Evolutionary conservation across 441 rosid genomes (phyloP).

Genomic region (Raphanus hybrid): DNA sequence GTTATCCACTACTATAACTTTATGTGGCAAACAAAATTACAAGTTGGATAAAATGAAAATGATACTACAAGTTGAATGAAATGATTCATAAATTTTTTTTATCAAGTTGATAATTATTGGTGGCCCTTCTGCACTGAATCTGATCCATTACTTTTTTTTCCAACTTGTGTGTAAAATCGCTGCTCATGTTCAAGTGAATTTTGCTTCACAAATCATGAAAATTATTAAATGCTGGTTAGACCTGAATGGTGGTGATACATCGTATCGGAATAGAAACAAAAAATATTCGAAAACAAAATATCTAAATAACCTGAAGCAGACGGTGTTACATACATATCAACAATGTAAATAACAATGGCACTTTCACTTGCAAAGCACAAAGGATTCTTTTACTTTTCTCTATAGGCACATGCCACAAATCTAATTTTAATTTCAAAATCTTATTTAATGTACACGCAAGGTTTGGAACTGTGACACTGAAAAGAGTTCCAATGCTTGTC

Average conservation of each 20-base stretch:
- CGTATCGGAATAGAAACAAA: background rate
- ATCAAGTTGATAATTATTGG: slow-evolving; percentile 22
- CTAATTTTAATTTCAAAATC: slow-evolving; percentile 9
- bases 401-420: slow-evolving; percentile 1
- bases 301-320: too few relatives aligned
- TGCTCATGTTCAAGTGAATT: background rate
- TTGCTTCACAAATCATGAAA: background rate
- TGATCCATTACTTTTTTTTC: background rate
- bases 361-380: slow-evolving; percentile 15
- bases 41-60: too few relatives aligned
- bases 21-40: slow-evolving; percentile 4
- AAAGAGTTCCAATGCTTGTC: slow-evolving; percentile 4
- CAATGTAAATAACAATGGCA: background rate
- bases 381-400: slow-evolving; percentile 4
- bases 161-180: background rate
- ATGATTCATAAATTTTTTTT: background rate
- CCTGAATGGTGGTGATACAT: background rate
- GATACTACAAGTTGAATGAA: background rate
- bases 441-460: slow-evolving; percentile 1
- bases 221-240: background rate
- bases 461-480: background rate
- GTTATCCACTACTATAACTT: slow-evolving; percentile 19
- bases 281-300: background rate
- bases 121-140: slow-evolving; percentile 19
- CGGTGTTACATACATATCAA: too few relatives aligned